Base-by-base conservation (phyloP, 1,284 basidiomycete genomes). In the Trichosporon coremiiforme region DNA sequence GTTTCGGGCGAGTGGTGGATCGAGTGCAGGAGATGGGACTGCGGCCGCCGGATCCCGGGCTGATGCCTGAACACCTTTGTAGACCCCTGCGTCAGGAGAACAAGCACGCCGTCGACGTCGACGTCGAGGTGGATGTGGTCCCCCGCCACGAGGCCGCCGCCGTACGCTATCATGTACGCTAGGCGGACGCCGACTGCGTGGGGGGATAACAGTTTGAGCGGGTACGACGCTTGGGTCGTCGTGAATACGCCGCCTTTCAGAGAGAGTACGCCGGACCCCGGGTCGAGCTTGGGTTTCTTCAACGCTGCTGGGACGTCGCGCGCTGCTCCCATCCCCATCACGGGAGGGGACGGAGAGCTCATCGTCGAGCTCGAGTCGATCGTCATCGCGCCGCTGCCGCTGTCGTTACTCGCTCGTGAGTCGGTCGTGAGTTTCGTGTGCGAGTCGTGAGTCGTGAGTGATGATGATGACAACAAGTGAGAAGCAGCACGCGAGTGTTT, bases 51-150 rank as follows among this genome's bases (percentile, higher is more conserved):
- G 71, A 85, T 84, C 67, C 86, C 88, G 9, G 86, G 82, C 33
- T 93, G 88, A 20, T 86, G 85, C 80, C 93, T 93, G 86, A 95
- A 97, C 29, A 97, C 91, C 81, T 98, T 97, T 12, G 95, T 97
- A 22, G 90, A 92, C n/a, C 94, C 94, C 90, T 95, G 79, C 13
- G 76, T 82, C 17, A 82, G 73, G 53, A 82, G 70, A 8, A 80
- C 73, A 22, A 83, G 73, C 25, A 75, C 75, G 13, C 75, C 76
- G 9, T 66, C 41, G 0, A 97, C 87, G 62, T 89, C 84, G 17
- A 91, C 87, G 20, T 85, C 80, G 2, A 98, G 82, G 63, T 87
- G 83, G 50, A 97, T 86, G 47, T 85, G 83, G 84, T 99, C 96
- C 0, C 95, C 95, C 5, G 90, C 89, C 33, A 99, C 93, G 4